Evolutionary conservation across 352 stramenopile genomes (phyloP).

Genomic region (Phytophthora pistaciae): DNA sequence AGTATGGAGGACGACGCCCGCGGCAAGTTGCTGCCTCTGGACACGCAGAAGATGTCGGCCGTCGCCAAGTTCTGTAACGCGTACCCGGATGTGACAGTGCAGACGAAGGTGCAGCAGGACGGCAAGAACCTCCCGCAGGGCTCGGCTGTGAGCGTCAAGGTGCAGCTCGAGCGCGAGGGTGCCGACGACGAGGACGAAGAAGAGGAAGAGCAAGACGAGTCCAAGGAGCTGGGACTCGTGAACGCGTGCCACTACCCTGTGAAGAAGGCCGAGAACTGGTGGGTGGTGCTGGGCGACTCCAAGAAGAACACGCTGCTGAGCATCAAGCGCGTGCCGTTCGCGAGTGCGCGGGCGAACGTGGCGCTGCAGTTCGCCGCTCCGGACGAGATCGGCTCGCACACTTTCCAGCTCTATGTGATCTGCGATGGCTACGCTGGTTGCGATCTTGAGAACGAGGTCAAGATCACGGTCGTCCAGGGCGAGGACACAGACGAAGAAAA

Average conservation of each 20-base stretch:
- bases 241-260: conserved; percentile 78
- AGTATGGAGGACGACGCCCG: conserved; percentile 95
- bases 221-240: conserved; percentile 69
- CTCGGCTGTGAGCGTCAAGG: conserved; percentile 91
- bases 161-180: conserved; percentile 93
- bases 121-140: conserved; percentile 92
- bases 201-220: conserved; percentile 65
- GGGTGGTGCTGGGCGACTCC: conserved; percentile 97
- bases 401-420: conserved; percentile 98
- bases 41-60: conserved; percentile 94
- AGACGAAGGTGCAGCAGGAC: conserved; percentile 92
- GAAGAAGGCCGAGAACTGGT: conserved; percentile 99
- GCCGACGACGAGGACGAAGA: conserved; percentile 94
- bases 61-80: conserved; percentile 99
- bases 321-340: conserved; percentile 98
- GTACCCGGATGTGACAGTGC: conserved; percentile 98
- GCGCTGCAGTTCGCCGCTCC: conserved; percentile 97
- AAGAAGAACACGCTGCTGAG: conserved; percentile 96
- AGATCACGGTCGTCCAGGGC: conserved; percentile 67
- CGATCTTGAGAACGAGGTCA: conserved; percentile 97
- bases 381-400: conserved; percentile 93
- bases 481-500: conserved; percentile 62
- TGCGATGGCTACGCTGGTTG: conserved; percentile 99
- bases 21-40: conserved; percentile 87
- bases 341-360: conserved; percentile 77